Evolutionary conservation across 208 protist genomes (phyloP), one percentile per base, ranked within the genome.

Genomic region (Novymonas esmeraldas): DNA sequence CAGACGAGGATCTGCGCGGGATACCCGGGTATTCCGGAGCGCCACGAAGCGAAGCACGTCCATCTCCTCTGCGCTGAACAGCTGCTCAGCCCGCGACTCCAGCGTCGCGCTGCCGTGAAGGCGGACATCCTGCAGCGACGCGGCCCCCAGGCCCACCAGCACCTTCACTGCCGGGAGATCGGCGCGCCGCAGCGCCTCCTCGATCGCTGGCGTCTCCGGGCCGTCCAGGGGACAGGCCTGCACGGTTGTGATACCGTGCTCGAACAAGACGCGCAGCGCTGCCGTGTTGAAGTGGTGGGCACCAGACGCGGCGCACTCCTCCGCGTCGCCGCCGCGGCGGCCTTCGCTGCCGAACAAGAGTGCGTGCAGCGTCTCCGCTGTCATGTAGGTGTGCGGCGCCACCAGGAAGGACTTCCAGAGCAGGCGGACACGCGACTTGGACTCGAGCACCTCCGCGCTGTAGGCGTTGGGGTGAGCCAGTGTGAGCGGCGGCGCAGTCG

Each of bases 351-450:
- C 67, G 69, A 95, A 92, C 1, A 95, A 58, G 2, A 92, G 52
- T 2, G 61, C 24, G 64, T 79, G 63, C 13, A 95, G 79, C 20
- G 84, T 89, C 55, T 90, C 81, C 1, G 85, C 67, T 3, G 76
- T 91, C 26, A 82, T 50, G 78, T 87, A 89, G 4, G 79, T 89
- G 10, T 75, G 48, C 16, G 79, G 73, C 18, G 55, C 44, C 56
- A 91, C 82, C 6, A 70, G 63, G 9, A 94, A 79, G 22, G 83
- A 56, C 38, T 70, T 50, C 70, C 90, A 85, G 38, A 82, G 52
- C 4, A 79, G 55, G 22, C 51, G 63, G 29, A 94, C 81, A 34
- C 79, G 77, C 24, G 76, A 64, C 63, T 82, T 78, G 39, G 77
- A 76, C 4, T 71, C 34, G 16, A 69, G 64, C 36, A 78, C 88